Conservation (phyloP, 768 basidiomycete species). For the Amanita thiersii region DNA sequence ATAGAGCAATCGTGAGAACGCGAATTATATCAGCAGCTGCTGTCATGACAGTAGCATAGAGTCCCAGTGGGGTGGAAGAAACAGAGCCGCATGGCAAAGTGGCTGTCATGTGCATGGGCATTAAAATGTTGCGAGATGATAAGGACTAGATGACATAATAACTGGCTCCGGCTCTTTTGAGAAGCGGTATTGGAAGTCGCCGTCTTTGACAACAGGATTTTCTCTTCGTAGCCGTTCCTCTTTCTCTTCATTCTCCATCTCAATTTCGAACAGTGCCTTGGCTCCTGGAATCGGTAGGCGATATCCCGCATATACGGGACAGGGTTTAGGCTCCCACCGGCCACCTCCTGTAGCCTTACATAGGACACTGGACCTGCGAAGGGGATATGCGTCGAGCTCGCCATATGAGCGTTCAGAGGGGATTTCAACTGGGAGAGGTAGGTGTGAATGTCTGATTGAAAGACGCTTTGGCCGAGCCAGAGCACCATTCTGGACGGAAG, state of each 20-base stretch:
- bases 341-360: conserved; percentile 79
- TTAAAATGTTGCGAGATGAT: conserved; percentile 56
- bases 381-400: conserved; percentile 68
- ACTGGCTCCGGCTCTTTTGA: conserved; percentile 39
- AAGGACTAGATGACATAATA: conserved; percentile 36
- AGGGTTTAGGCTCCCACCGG: conserved; percentile 67
- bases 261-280: conserved; percentile 60
- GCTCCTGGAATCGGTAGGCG: conserved; percentile 57
- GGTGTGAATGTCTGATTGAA: conserved; percentile 24
- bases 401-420: conserved; percentile 43
- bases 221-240: conserved; percentile 36
- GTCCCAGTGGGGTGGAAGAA: conserved; percentile 10
- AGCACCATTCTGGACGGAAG: conserved; percentile 11
- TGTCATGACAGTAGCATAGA: conserved; percentile 13
- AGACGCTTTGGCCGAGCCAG: conserved; percentile 25
- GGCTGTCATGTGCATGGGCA: conserved; percentile 10
- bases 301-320: conserved; percentile 34
- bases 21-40: conserved; percentile 12
- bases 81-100: conserved; percentile 1
- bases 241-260: conserved; percentile 60
- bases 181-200: conserved; percentile 61
- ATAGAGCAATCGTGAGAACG: conserved; percentile 22
- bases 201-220: conserved; percentile 62
- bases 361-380: conserved; percentile 53
- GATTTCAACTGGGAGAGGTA: conserved; percentile 29